Conservation (phyloP, 2,329 filamentous ascomycete genomes). For the Aspergillus terreus region DNA sequence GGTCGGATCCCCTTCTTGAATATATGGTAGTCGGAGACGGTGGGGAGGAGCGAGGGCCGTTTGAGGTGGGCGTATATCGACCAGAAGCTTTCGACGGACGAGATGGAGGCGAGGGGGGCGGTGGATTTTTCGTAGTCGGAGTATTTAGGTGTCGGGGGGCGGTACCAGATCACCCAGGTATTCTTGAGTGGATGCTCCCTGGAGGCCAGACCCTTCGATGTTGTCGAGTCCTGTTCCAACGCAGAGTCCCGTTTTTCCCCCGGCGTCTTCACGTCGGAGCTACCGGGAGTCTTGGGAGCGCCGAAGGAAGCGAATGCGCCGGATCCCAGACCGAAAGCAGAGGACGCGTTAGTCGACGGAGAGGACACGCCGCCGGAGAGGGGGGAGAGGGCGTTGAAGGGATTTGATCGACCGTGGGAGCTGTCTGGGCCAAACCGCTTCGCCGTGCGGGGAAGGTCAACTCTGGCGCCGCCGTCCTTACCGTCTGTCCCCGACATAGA, state of each 20-base stretch:
- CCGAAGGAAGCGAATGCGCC: constrained; percentile 97
- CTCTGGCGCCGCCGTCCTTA: constrained; percentile 52
- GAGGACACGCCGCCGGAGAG: constrained; percentile 68
- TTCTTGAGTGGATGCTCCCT: constrained; percentile 66
- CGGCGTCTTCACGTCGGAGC: constrained; percentile 69
- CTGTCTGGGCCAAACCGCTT: constrained; percentile 72
- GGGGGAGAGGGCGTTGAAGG: constrained; percentile 72
- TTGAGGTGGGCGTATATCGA: constrained; percentile 84
- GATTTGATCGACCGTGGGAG: constrained; percentile 70
- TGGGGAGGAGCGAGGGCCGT: constrained; percentile 78
- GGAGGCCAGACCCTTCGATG: constrained; percentile 29
- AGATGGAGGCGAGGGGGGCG: constrained; percentile 76
- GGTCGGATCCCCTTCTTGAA: constrained; percentile 96
- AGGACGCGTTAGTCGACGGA: constrained; percentile 72
- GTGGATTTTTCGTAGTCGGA: constrained; percentile 98
- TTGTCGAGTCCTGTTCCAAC: constrained; percentile 30
- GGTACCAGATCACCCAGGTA: constrained; percentile 95
- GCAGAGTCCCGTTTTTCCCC: constrained; percentile 62
- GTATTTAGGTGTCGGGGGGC: constrained; percentile 93
- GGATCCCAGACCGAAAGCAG: constrained; percentile 88
- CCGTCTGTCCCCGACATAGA: constrained; percentile 63
- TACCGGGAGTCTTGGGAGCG: constrained; percentile 79
- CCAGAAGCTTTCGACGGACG: constrained; percentile 87
- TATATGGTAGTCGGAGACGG: constrained; percentile 95
- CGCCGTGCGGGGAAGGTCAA: constrained; percentile 60